Evolutionary conservation across 106 monocot species (phyloP).

Genomic region (Dioscorea zingiberensis): DNA sequence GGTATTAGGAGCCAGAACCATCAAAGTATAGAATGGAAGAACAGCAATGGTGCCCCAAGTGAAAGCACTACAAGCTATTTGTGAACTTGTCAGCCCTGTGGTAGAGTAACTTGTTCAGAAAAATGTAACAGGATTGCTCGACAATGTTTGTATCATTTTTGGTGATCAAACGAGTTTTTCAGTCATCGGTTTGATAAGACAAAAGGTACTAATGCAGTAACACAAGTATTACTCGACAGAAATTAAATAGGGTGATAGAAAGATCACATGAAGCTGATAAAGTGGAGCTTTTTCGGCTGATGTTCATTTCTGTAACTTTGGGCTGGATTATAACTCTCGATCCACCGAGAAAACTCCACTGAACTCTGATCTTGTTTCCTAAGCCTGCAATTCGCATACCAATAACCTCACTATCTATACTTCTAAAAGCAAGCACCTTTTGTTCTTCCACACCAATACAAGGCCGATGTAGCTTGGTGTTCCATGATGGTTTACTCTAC

Average conservation of each 20-base stretch:
- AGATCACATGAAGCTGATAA: conserved; percentile 13
- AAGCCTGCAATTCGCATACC: background rate
- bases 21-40: conserved; percentile 91
- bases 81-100: conserved; percentile 62
- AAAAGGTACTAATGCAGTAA: no score
- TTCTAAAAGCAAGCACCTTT: background rate
- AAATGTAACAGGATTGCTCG: no score
- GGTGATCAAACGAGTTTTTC: no score
- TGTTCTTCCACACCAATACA: background rate
- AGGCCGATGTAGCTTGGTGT: background rate
- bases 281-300: conserved; percentile 8
- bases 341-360: conserved; percentile 33
- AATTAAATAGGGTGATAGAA: background rate
- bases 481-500: conserved; percentile 3
- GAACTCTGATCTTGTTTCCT: conserved; percentile 1
- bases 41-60: conserved; percentile 87
- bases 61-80: conserved; percentile 82
- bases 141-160: no score
- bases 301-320: conserved; percentile 9
- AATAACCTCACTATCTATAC: background rate
- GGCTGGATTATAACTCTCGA: conserved; percentile 6
- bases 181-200: no score
- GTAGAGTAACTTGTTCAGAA: background rate
- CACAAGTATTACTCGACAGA: no score
- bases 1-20: conserved; percentile 87